phyloP scores from a whole-genome alignment of 495 filamentous ascomycete species.

The Penicillium simplicissimum region DNA sequence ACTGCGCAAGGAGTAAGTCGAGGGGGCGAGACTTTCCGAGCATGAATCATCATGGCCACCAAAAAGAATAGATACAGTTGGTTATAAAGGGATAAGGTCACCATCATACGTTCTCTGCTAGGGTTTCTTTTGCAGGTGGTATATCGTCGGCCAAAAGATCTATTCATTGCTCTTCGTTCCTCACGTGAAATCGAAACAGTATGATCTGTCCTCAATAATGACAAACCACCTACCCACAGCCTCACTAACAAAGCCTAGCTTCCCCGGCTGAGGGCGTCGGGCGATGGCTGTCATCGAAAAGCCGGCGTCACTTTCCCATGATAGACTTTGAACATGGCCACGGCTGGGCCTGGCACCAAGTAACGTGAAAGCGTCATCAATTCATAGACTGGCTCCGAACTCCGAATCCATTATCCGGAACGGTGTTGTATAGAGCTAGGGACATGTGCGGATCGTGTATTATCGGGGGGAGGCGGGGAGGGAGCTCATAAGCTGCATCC shows the following conservation, averaged over 20 bases:
- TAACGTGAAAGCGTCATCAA: conserved; percentile 17
- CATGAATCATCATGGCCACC: not conserved
- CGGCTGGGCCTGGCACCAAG: not conserved
- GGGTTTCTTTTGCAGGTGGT: not conserved
- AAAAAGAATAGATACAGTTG: not conserved
- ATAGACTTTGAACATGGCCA: not conserved
- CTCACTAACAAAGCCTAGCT: not conserved
- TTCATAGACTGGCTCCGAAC: conserved; percentile 14
- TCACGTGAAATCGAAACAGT: not conserved
- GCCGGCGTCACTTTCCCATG: not conserved
- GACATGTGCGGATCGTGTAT: conserved; percentile 10
- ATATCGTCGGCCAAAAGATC: not conserved
- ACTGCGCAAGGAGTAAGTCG: not conserved
- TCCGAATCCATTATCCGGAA: not conserved
- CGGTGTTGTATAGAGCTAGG: conserved; percentile 4
- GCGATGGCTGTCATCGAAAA: not conserved
- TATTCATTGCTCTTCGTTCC: not conserved
- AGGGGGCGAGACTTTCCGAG: not conserved
- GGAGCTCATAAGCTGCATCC: conserved; percentile 2
- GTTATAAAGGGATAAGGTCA: not conserved
- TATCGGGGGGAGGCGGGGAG: not conserved
- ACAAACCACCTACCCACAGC: not conserved
- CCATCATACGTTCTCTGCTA: not conserved
- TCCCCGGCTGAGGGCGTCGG: not conserved
- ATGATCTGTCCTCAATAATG: not conserved